Evolutionary conservation across 441 rosid genomes (phyloP).

Genomic region (Sinapis alba): DNA sequence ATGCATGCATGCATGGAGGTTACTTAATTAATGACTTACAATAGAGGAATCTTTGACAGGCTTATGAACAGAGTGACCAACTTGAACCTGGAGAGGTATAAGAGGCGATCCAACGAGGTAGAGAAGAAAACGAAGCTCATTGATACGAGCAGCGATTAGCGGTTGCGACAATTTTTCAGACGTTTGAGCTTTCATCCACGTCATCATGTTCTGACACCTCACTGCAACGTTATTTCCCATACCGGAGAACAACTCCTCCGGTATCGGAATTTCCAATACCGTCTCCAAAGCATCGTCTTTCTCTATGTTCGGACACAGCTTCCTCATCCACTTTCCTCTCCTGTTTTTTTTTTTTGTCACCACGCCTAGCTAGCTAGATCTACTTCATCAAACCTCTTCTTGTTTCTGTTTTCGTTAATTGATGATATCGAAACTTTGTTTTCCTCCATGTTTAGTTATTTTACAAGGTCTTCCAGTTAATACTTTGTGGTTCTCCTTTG

Average conservation of each 20-base stretch:
- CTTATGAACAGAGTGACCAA: constrained; percentile 69
- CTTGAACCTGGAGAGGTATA: constrained; percentile 84
- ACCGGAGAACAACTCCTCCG: constrained; percentile 81
- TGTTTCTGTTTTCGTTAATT: too few species aligned
- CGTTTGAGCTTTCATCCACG: constrained; percentile 92
- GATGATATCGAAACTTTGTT: constrained; percentile 16
- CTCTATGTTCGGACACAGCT: constrained; percentile 79
- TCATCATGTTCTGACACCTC: constrained; percentile 71
- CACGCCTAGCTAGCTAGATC: too few species aligned
- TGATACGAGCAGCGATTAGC: constrained; percentile 59
- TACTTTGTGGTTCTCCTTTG: constrained; percentile 24
- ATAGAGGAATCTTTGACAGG: constrained; percentile 77
- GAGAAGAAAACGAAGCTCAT: constrained; percentile 83
- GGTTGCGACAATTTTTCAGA: constrained; percentile 90
- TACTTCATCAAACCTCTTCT: constrained; percentile 18
- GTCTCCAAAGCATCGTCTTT: constrained; percentile 94
- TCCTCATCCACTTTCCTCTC: constrained; percentile 58
- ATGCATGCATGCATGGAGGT: too few species aligned
- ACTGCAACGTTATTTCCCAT: constrained; percentile 65
- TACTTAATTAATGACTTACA: constrained; percentile 57
- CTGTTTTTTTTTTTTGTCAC: constrained; percentile 32
- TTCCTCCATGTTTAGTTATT: neutral
- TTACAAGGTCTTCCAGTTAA: neutral
- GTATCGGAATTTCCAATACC: constrained; percentile 89
- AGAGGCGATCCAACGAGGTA: constrained; percentile 91